Evolutionary conservation across 345 rosid genomes (phyloP).

Genomic region (Camelina neglecta): DNA sequence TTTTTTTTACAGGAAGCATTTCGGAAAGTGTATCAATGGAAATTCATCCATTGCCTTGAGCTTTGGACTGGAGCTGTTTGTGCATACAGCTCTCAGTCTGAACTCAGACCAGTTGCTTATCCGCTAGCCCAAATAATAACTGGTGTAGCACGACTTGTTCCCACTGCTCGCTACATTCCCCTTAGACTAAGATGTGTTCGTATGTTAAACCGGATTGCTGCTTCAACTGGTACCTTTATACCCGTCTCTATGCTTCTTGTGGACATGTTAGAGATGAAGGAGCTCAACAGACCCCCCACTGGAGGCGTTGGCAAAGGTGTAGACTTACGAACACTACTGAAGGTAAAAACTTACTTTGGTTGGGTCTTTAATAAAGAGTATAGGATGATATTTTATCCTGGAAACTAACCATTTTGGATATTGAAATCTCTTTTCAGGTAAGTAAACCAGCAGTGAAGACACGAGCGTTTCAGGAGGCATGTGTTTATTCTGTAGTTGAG

Average conservation of each 20-base stretch:
- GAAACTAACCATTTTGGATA: conserved; percentile 8
- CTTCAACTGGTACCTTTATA: conserved; percentile 72
- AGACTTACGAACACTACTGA: conserved; percentile 69
- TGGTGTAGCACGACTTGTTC: conserved; percentile 93
- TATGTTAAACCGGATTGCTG: conserved; percentile 90
- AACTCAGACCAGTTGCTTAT: conserved; percentile 84
- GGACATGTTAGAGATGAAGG: conserved; percentile 99
- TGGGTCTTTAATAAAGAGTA: not conserved
- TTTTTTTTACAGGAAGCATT: conserved; percentile 71
- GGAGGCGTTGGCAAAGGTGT: conserved; percentile 93
- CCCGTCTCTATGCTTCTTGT: conserved; percentile 90
- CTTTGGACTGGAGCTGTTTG: conserved; percentile 97
- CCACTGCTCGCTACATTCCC: conserved; percentile 91
- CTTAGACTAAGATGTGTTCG: conserved; percentile 87
- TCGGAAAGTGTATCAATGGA: conserved; percentile 96
- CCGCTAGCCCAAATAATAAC: conserved; percentile 85
- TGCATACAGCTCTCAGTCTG: conserved; percentile 70
- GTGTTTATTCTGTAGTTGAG: conserved; percentile 82
- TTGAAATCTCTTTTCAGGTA: conserved; percentile 49
- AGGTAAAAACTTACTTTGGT: conserved; percentile 52
- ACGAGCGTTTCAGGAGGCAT: conserved; percentile 92
- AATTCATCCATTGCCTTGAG: conserved; percentile 92
- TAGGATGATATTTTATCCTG: not conserved
- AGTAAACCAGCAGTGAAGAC: conserved; percentile 86
- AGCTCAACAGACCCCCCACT: conserved; percentile 74